A percentile compares a stretch with the other conserved stretches of the same genome.
phyloP scores from a whole-genome alignment of 2,329 filamentous ascomycete species.

The Ilyonectria robusta region DNA sequence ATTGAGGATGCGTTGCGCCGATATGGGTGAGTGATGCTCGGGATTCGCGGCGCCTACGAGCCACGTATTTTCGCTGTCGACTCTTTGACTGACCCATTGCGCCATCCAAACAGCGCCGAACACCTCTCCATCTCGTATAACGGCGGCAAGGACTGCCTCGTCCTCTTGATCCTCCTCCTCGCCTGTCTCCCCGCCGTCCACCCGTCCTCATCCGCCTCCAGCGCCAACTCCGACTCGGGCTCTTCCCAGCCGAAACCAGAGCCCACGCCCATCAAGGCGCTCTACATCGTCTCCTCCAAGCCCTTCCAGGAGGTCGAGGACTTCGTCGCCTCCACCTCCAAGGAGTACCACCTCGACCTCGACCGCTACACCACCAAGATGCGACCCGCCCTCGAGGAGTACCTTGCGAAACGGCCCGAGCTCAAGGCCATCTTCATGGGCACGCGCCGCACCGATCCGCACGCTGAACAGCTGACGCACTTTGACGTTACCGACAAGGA shows the following conservation, averaged over 20 bases:
- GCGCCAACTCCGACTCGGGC: conserved; percentile 39
- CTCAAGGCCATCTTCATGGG: conserved; percentile 72
- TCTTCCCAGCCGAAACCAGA: conserved; percentile 41
- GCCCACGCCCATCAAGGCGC: conserved; percentile 74
- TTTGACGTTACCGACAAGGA: conserved; percentile 91
- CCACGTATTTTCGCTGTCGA: background rate
- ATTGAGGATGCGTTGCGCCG: conserved; percentile 81
- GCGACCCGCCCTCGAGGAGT: conserved; percentile 84
- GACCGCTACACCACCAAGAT: conserved; percentile 83
- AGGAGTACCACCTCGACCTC: conserved; percentile 81
- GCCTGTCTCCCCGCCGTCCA: conserved; percentile 66
- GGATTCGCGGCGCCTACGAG: background rate
- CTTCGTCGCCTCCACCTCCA: conserved; percentile 80
- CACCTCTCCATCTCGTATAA: conserved; percentile 95
- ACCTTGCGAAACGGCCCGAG: conserved; percentile 74
- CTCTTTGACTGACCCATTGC: background rate
- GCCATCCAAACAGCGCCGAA: conserved; percentile 68
- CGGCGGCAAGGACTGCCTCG: conserved; percentile 97
- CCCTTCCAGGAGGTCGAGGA: conserved; percentile 89
- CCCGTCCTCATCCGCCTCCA: conserved; percentile 44
- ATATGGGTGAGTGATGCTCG: conserved; percentile 72
- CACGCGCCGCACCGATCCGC: conserved; percentile 93
- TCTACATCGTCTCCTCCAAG: conserved; percentile 89
- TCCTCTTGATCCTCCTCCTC: conserved; percentile 90
- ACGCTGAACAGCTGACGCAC: conserved; percentile 82